Evolutionary conservation across 1,284 basidiomycete genomes (phyloP), one percentile per base, ranked within the genome.

Genomic region (Puccinia horiana): DNA sequence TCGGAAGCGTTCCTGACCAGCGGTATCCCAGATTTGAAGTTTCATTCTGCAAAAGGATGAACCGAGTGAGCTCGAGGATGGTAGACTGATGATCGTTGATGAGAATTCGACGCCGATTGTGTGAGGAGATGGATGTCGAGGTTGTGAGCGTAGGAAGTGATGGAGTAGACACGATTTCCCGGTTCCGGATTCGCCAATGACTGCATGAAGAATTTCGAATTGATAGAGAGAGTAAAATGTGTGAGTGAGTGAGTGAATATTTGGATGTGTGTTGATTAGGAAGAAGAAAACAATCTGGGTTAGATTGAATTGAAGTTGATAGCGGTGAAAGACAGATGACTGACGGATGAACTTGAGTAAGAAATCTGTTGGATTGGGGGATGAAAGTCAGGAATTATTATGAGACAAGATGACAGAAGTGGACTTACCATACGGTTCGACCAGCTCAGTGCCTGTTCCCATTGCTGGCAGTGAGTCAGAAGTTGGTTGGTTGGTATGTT

Each of bases 81-180:
- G 79, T 65, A 81, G 82, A 35, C 84, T 85, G 76, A 86, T 83
- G 73, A 87, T 58, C 40, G 84, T 85, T 0, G 84, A 85, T 23
- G 84, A 84, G 75, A 86, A 86, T 72, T 86, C 85, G 73, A 86
- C 85, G 32, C 85, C 96, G 83, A 99, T 98, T 18, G 96, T 99
- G 87, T 99, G 96, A 87, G 96, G 93, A 0, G 95, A 95, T 86
- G 96, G 42, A 35, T 78, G 73, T 20, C 82, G 80, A 23, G 82
- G 77, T 40, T 75, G 65, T 11, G 82, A 80, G 20, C 63, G 32
- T 47, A 73, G 42, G 87, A 97, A 98, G 84, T 97, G 95, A 87
- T 98, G 95, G 75, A 98, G 89, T 56, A 98, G 88, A 88, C 96
- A 98, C 29, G 94, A 96, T 89, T 99, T 99, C 69, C 96, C 96